A percentile compares a stretch with the other conserved stretches of the same genome.
These are phyloP conservation scores for Teratosphaeria viscida DNA, from an alignment of 2,329 filamentous ascomycete genomes.

Conservation along the genomic window DNA sequence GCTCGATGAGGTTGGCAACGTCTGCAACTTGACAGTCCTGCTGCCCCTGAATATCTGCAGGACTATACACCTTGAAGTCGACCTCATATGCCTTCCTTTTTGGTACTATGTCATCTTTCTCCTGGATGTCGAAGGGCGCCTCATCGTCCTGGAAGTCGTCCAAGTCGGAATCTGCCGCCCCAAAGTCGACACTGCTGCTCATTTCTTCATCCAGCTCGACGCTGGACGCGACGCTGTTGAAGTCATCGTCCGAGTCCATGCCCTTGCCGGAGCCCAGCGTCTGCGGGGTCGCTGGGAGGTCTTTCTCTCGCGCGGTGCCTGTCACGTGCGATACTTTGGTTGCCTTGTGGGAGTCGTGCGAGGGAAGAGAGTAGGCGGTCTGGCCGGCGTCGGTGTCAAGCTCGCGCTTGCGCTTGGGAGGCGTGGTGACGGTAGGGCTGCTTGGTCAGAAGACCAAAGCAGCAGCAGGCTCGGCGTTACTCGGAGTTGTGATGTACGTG, in stretches of 20 bases:
- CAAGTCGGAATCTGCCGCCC: constrained; percentile 39
- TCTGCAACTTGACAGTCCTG: constrained; percentile 81
- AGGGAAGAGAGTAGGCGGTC: constrained; percentile 19
- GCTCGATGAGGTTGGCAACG: constrained; percentile 81
- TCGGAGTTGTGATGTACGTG: background rate
- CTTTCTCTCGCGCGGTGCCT: constrained; percentile 21
- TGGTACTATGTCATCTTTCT: constrained; percentile 63
- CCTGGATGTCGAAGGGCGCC: constrained; percentile 51
- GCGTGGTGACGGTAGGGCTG: constrained; percentile 14
- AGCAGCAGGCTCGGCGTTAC: constrained; percentile 7
- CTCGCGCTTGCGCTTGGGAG: constrained; percentile 27
- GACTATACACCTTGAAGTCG: constrained; percentile 70
- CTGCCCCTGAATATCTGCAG: constrained; percentile 69
- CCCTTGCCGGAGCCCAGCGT: constrained; percentile 34
- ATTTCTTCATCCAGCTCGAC: constrained; percentile 61
- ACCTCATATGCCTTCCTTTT: constrained; percentile 71
- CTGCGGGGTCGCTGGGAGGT: constrained; percentile 41
- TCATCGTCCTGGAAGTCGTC: constrained; percentile 48
- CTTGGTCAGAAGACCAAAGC: constrained; percentile 18
- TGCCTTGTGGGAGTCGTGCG: constrained; percentile 21
- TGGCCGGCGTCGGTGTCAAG: constrained; percentile 13
- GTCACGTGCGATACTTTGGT: constrained; percentile 22
- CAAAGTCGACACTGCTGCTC: constrained; percentile 56
- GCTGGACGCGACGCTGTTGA: constrained; percentile 74
- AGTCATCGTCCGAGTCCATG: constrained; percentile 96